A percentile compares a stretch with the other conserved stretches of the same genome.
phyloP scores from a whole-genome alignment of 2,329 filamentous ascomycete genomes.

The Xylaria multiplex region DNA sequence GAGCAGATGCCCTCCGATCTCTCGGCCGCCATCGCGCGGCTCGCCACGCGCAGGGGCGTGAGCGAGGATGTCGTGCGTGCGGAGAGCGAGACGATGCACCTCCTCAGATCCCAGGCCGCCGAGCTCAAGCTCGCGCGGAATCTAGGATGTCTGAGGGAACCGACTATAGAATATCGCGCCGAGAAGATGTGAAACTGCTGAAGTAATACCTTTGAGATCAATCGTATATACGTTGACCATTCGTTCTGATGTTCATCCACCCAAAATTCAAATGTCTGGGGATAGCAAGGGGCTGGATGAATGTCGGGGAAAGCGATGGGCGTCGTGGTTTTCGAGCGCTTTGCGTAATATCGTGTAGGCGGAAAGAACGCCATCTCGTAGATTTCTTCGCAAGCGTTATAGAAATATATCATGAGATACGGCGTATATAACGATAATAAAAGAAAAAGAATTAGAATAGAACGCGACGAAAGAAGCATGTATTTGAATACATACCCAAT shows the following conservation, averaged over 20 bases:
- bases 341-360: slow-evolving; percentile 6
- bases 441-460: not conserved
- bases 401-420: not conserved
- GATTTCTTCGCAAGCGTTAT: slow-evolving; percentile 2
- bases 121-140: slow-evolving; percentile 88
- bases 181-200: slow-evolving; percentile 54
- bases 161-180: slow-evolving; percentile 71
- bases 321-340: not conserved
- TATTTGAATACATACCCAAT: not conserved
- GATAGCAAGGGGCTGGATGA: not conserved
- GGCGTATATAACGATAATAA: not conserved
- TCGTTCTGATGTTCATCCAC: not conserved
- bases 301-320: not conserved
- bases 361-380: not conserved
- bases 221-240: not conserved
- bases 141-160: slow-evolving; percentile 72
- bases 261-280: not conserved
- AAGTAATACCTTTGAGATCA: not conserved
- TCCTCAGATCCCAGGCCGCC: slow-evolving; percentile 82
- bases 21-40: slow-evolving; percentile 55
- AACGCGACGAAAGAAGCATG: not conserved
- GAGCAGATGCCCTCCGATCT: slow-evolving; percentile 67
- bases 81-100: slow-evolving; percentile 67
- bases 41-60: slow-evolving; percentile 39
- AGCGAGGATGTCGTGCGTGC: slow-evolving; percentile 45